phyloP scores from a whole-genome alignment of 2,329 filamentous ascomycete species.

The Mollisia scopiformis region DNA sequence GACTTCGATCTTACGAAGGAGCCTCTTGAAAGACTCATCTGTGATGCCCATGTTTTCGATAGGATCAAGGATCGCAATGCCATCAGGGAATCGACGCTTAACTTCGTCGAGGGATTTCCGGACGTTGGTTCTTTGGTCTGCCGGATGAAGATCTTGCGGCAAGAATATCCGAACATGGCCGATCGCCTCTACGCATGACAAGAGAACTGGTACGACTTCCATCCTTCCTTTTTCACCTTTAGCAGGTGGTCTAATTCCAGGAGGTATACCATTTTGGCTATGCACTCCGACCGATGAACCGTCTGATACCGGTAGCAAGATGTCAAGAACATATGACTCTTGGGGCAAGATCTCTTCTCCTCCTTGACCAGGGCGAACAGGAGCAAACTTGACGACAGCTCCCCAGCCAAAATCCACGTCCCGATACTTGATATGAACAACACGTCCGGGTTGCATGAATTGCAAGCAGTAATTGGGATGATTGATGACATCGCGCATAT shows the following conservation, averaged over 20 bases:
- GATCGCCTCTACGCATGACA: slow-evolving; percentile 84
- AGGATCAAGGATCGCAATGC: slow-evolving; percentile 85
- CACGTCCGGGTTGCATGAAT: slow-evolving; percentile 84
- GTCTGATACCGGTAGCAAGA: slow-evolving; percentile 69
- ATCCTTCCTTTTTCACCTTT: slow-evolving; percentile 70
- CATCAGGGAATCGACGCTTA: slow-evolving; percentile 87
- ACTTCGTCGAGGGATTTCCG: slow-evolving; percentile 76
- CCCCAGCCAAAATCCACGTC: slow-evolving; percentile 94
- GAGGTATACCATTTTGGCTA: slow-evolving; percentile 67
- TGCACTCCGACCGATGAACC: slow-evolving; percentile 52
- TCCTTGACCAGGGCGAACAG: slow-evolving; percentile 64
- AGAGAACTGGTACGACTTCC: slow-evolving; percentile 83
- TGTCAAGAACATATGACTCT: slow-evolving; percentile 81
- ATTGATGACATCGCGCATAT: slow-evolving; percentile 90
- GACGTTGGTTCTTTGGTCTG: slow-evolving; percentile 69
- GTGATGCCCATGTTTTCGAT: slow-evolving; percentile 95
- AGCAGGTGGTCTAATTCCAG: slow-evolving; percentile 61
- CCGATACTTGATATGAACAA: slow-evolving; percentile 82
- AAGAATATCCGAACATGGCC: slow-evolving; percentile 83
- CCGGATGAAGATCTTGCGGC: slow-evolving; percentile 72
- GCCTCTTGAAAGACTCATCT: slow-evolving; percentile 91
- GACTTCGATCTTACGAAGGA: slow-evolving; percentile 94
- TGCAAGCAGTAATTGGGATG: slow-evolving; percentile 85
- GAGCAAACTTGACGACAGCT: slow-evolving; percentile 74
- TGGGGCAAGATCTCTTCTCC: slow-evolving; percentile 72